Conservation (phyloP, 495 filamentous ascomycete genomes). For the Daldinia decipiens region DNA sequence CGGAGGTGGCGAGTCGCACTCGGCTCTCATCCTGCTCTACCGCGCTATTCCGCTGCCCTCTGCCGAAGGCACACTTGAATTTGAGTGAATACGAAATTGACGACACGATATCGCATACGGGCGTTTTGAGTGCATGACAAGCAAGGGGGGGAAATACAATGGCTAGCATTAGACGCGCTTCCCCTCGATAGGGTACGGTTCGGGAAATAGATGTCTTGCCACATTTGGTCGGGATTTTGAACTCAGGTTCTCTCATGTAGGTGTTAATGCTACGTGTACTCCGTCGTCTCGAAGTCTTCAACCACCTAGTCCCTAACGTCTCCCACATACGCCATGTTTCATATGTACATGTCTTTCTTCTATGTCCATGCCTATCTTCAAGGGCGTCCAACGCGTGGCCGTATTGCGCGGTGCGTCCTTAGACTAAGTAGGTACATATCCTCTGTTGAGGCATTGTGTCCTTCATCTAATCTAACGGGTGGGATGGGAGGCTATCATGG, state of each 20-base stretch:
- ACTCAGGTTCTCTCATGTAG: background rate
- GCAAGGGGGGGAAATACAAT: conserved; percentile 11
- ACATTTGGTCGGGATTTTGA: conserved; percentile 2
- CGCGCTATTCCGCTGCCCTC: conserved; percentile 75
- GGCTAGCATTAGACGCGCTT: conserved; percentile 43
- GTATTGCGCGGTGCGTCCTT: background rate
- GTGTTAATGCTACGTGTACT: background rate
- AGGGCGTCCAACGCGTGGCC: background rate
- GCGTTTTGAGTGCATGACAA: conserved; percentile 41
- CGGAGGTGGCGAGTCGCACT: conserved; percentile 96
- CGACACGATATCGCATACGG: conserved; percentile 23
- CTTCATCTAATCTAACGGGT: background rate
- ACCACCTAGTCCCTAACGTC: background rate
- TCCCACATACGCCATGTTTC: too few species aligned
- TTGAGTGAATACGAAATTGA: conserved; percentile 38
- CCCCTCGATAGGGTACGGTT: conserved; percentile 34
- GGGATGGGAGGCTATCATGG: background rate
- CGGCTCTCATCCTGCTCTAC: conserved; percentile 92
- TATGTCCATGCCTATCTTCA: background rate
- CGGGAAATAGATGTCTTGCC: conserved; percentile 33
- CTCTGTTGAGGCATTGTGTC: background rate
- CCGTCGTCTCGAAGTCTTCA: background rate
- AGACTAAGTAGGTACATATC: background rate
- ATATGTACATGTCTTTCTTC: background rate
- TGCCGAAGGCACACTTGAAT: conserved; percentile 54